Conservation (phyloP, 768 basidiomycete species). For the Macrolepiota dolichaula region DNA sequence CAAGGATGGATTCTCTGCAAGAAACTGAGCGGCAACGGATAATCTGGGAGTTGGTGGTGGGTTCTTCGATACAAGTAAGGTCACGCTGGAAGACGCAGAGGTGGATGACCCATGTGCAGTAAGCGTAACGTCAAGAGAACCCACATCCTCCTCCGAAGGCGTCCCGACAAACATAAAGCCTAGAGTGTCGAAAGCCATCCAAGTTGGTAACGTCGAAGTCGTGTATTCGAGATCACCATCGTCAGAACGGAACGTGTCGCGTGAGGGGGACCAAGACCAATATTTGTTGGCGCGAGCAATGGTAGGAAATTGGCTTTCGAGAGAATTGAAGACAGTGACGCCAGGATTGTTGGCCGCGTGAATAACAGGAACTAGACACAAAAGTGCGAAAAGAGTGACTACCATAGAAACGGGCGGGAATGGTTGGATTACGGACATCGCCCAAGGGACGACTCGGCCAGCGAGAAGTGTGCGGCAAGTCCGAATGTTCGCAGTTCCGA, state of each 20-base stretch:
- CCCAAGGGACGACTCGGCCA: conserved; percentile 50
- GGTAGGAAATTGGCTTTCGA: conserved; percentile 71
- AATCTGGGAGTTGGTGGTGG: conserved; percentile 51
- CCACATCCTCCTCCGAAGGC: conserved; percentile 61
- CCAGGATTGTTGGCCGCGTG: conserved; percentile 33
- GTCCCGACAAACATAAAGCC: conserved; percentile 66
- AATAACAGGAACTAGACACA: conserved; percentile 25
- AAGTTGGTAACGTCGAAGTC: conserved; percentile 58
- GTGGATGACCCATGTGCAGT: conserved; percentile 55
- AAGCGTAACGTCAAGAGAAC: conserved; percentile 56
- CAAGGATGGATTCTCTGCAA: conserved; percentile 53
- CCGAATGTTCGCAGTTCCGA: background rate
- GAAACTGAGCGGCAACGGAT: conserved; percentile 61
- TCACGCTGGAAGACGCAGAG: conserved; percentile 48
- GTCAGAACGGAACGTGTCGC: conserved; percentile 58
- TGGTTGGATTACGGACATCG: conserved; percentile 34
- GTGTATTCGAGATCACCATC: conserved; percentile 45
- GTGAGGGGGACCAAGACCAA: conserved; percentile 70
- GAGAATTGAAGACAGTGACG: conserved; percentile 54
- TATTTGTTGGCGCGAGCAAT: conserved; percentile 65
- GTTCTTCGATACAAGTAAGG: conserved; percentile 52
- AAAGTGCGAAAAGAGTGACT: conserved; percentile 52
- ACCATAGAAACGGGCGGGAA: conserved; percentile 61
- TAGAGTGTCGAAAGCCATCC: conserved; percentile 71
- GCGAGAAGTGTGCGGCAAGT: conserved; percentile 34